A percentile compares a stretch with the other conserved stretches of the same genome.
Evolutionary conservation across 2,329 filamentous ascomycete genomes (phyloP).

Genomic region (Gnomoniopsis sp.): DNA sequence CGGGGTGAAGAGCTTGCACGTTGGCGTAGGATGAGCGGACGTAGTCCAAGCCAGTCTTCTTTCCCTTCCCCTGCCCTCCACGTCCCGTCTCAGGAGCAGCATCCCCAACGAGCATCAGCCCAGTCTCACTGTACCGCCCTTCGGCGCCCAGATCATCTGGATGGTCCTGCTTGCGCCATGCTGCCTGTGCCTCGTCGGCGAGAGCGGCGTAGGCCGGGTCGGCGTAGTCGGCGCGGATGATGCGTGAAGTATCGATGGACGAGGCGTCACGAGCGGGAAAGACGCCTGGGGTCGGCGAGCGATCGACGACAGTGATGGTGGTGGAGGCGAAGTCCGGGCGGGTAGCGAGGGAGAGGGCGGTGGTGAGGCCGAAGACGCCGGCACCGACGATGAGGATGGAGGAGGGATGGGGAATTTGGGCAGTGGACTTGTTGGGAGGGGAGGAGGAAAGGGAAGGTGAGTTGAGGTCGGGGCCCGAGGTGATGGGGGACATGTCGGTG

Average conservation of each 20-base stretch:
- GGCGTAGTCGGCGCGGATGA: constrained; percentile 74
- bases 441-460: constrained; percentile 9
- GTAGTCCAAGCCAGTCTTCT: constrained; percentile 53
- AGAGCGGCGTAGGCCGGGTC: constrained; percentile 73
- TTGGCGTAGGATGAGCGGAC: constrained; percentile 60
- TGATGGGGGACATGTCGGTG: constrained; percentile 4
- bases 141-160: constrained; percentile 53
- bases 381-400: constrained; percentile 67
- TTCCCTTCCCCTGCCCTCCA: constrained; percentile 26
- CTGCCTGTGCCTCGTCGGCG: constrained; percentile 64
- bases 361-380: constrained; percentile 60
- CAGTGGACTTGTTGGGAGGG: constrained; percentile 1
- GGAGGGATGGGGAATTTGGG: constrained; percentile 23
- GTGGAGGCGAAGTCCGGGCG: constrained; percentile 51
- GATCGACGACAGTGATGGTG: constrained; percentile 59
- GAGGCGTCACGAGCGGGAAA: constrained; percentile 59
- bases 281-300: constrained; percentile 39
- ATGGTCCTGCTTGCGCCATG: constrained; percentile 61
- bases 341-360: constrained; percentile 65
- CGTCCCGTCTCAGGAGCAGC: constrained; percentile 21
- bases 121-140: constrained; percentile 67
- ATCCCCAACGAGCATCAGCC: constrained; percentile 62
- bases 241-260: constrained; percentile 61
- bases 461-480: constrained; percentile 10
- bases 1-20: constrained; percentile 39